Percentiles rank a stretch among this genome's conserved stretches.
Conservation (phyloP, 441 rosid genomes). For the Adansonia gregorii region DNA sequence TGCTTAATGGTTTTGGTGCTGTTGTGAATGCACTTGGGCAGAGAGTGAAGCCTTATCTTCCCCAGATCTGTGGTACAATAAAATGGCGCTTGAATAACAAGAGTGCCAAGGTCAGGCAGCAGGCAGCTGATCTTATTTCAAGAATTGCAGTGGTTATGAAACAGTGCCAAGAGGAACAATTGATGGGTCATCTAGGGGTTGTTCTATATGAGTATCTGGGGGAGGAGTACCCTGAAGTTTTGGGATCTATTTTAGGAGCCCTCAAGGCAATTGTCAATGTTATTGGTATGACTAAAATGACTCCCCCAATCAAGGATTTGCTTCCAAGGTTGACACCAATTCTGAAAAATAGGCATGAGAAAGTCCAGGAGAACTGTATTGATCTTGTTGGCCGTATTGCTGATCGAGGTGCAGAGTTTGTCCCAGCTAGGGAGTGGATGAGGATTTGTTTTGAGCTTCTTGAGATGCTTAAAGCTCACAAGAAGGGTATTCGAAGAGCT, state of each 20-base stretch:
- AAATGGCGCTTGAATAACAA: slow-evolving; percentile 99
- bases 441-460: slow-evolving; percentile 91
- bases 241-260: slow-evolving; percentile 98
- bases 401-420: slow-evolving; percentile 26
- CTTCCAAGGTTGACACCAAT: slow-evolving; percentile 97
- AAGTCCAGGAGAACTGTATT: slow-evolving; percentile 80
- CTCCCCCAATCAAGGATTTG: slow-evolving; percentile 96
- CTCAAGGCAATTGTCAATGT: slow-evolving; percentile 97
- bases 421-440: slow-evolving; percentile 26
- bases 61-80: slow-evolving; percentile 98
- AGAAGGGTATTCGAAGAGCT: slow-evolving; percentile 95
- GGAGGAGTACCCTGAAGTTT: slow-evolving; percentile 97
- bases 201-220: slow-evolving; percentile 94
- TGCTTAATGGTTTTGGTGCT: slow-evolving; percentile 99
- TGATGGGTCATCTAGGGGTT: slow-evolving; percentile 99
- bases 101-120: slow-evolving; percentile 97
- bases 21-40: slow-evolving; percentile 95
- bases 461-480: slow-evolving; percentile 99
- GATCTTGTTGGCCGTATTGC: slow-evolving; percentile 20
- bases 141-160: slow-evolving; percentile 97
- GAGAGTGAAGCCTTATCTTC: slow-evolving; percentile 96
- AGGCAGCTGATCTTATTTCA: slow-evolving; percentile 96
- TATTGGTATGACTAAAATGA: slow-evolving; percentile 98
- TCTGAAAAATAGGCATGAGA: slow-evolving; percentile 97
- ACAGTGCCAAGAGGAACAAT: slow-evolving; percentile 95